Percentiles rank a stretch among this genome's conserved stretches.
phyloP scores from a whole-genome alignment of 1,284 basidiomycete genomes.

The Macrocystidia cucumis region DNA sequence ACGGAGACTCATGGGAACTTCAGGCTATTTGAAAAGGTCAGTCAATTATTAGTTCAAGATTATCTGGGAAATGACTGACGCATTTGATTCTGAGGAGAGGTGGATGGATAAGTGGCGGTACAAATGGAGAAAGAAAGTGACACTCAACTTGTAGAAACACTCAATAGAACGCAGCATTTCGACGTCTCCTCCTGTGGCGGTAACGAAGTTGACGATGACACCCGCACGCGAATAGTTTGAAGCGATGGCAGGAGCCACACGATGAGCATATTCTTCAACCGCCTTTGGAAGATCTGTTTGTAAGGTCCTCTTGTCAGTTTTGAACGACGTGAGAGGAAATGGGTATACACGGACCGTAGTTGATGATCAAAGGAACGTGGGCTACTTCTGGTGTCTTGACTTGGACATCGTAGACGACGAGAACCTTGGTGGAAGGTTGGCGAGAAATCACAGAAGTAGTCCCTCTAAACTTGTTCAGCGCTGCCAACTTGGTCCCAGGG shows the following conservation, averaged over 20 bases:
- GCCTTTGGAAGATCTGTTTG: constrained; percentile 81
- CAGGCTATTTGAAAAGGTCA: constrained; percentile 42
- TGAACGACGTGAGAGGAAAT: background rate
- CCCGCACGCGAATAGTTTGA: constrained; percentile 77
- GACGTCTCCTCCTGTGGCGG: constrained; percentile 93
- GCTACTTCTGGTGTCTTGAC: constrained; percentile 85
- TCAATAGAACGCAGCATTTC: constrained; percentile 97
- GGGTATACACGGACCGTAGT: constrained; percentile 57
- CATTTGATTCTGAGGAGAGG: constrained; percentile 69
- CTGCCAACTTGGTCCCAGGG: constrained; percentile 68
- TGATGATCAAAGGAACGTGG: constrained; percentile 87
- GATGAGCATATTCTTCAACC: constrained; percentile 93
- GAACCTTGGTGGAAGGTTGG: constrained; percentile 59
- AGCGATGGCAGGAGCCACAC: constrained; percentile 76
- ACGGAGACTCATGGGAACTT: constrained; percentile 81
- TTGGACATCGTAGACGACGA: constrained; percentile 88
- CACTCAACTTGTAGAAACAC: constrained; percentile 83
- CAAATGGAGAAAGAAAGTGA: constrained; percentile 2
- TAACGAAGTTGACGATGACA: constrained; percentile 92
- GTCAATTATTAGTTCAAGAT: background rate
- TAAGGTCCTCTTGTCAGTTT: background rate
- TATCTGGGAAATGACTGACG: constrained; percentile 37
- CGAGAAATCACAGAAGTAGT: constrained; percentile 49
- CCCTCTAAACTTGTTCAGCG: constrained; percentile 74
- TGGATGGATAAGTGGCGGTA: constrained; percentile 9